phyloP scores from a whole-genome alignment of 306 rosid genomes.

The Inga oerstediana region DNA sequence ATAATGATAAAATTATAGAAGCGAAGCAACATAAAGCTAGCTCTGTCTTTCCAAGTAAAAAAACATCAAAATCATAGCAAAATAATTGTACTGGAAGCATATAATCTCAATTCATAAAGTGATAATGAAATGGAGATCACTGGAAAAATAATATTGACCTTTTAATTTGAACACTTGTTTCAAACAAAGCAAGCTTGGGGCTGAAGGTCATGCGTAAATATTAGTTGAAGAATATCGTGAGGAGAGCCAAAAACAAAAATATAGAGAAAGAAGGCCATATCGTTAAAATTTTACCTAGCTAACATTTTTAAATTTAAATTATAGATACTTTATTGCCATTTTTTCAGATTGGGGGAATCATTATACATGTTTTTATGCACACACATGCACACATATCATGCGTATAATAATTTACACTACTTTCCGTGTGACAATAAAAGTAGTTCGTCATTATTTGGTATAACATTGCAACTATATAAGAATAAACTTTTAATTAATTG shows the following conservation, averaged over 20 bases:
- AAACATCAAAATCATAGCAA: neutral
- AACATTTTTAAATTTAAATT: neutral
- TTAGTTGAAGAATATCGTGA: neutral
- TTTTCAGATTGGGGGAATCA: neutral
- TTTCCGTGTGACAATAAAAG: neutral
- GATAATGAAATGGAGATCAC: no score
- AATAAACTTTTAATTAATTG: neutral
- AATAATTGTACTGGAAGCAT: neutral
- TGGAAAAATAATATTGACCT: neutral
- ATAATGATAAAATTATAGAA: neutral
- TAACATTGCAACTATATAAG: no score
- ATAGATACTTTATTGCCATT: neutral
- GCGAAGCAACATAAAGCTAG: neutral
- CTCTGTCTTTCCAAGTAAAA: neutral
- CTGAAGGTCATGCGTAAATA: neutral
- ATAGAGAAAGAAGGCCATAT: neutral
- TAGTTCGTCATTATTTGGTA: no score
- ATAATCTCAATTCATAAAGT: neutral
- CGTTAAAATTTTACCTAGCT: neutral
- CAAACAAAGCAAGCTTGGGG: neutral
- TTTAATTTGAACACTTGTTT: neutral
- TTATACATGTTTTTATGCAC: neutral
- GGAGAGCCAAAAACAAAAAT: neutral
- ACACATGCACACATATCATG: neutral
- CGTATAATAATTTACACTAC: no score